Percentiles rank a stretch among this genome's conserved stretches.
These are phyloP conservation scores for Arachis stenosperma DNA, from an alignment of 306 rosid genomes.

Conservation along the genomic window DNA sequence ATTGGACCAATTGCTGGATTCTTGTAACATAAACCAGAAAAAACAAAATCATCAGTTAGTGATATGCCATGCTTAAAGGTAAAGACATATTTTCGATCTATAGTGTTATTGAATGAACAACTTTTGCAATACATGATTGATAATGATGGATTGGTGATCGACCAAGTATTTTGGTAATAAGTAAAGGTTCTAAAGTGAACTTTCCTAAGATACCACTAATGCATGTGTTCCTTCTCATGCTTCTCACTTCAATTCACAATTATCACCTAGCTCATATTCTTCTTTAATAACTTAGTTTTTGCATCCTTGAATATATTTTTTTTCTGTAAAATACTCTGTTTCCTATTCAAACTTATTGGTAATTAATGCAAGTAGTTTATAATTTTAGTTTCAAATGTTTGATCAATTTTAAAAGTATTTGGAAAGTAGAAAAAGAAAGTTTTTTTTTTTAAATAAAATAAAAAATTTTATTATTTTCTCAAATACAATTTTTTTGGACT, in stretches of 20 bases:
- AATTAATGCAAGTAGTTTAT: too few species aligned
- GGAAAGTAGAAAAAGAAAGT: too few species aligned
- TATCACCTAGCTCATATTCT: too few species aligned
- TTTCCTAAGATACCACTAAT: constrained; percentile 22
- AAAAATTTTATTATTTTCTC: too few species aligned
- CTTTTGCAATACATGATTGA: constrained; percentile 7
- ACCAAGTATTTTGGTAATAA: not conserved
- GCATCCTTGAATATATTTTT: not conserved
- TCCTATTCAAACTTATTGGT: too few species aligned
- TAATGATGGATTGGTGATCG: constrained; percentile 11
- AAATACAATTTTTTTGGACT: too few species aligned
- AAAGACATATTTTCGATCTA: not conserved
- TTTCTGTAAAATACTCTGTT: too few species aligned
- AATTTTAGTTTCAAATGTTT: too few species aligned
- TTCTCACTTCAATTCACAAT: not conserved
- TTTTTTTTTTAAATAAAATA: too few species aligned
- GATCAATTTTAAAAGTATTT: too few species aligned
- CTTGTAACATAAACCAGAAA: constrained; percentile 6
- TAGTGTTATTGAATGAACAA: not conserved
- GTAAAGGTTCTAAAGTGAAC: not conserved
- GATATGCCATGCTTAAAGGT: constrained; percentile 38
- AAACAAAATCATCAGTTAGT: constrained; percentile 10
- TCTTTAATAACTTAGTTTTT: not conserved
- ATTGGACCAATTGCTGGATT: constrained; percentile 10
- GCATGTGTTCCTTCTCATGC: not conserved